These are phyloP conservation scores for Sanghuangporus baumii DNA, from an alignment of 1,284 basidiomycete genomes.

Conservation along the genomic window DNA sequence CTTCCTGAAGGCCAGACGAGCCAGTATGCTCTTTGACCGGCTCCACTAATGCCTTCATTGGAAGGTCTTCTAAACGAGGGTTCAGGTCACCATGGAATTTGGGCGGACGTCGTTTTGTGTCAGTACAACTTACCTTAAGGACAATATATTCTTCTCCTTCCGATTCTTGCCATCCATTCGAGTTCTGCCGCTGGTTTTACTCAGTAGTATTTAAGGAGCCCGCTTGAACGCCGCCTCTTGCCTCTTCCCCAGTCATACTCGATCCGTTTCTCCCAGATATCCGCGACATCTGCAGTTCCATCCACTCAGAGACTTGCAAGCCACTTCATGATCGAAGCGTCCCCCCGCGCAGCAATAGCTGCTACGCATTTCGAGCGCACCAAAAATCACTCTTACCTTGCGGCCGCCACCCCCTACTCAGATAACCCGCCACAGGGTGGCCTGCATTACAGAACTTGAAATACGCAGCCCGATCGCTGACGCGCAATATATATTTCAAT, in stretches of 20 bases:
- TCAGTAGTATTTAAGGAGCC: neutral
- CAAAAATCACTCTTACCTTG: slow-evolving; percentile 9
- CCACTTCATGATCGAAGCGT: neutral
- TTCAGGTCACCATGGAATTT: neutral
- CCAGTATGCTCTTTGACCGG: neutral
- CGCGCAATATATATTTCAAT: neutral
- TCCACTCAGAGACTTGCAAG: neutral
- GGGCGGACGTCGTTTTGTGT: neutral
- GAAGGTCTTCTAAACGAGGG: neutral
- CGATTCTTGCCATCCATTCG: neutral
- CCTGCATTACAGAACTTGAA: no score
- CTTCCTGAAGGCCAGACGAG: neutral
- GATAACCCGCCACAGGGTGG: neutral
- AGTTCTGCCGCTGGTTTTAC: neutral
- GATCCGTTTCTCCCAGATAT: neutral
- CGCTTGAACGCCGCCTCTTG: neutral
- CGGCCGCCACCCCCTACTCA: slow-evolving; percentile 14
- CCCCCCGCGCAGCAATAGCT: neutral
- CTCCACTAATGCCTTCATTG: neutral
- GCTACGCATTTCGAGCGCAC: slow-evolving; percentile 6
- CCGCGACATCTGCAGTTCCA: neutral
- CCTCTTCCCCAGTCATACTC: neutral
- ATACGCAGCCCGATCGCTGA: neutral
- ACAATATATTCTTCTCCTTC: neutral
- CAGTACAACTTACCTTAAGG: neutral